Percentiles rank a stretch among this genome's conserved stretches.
Evolutionary conservation across 2,329 filamentous ascomycete species (phyloP).

Genomic region (Claviceps sorghi): DNA sequence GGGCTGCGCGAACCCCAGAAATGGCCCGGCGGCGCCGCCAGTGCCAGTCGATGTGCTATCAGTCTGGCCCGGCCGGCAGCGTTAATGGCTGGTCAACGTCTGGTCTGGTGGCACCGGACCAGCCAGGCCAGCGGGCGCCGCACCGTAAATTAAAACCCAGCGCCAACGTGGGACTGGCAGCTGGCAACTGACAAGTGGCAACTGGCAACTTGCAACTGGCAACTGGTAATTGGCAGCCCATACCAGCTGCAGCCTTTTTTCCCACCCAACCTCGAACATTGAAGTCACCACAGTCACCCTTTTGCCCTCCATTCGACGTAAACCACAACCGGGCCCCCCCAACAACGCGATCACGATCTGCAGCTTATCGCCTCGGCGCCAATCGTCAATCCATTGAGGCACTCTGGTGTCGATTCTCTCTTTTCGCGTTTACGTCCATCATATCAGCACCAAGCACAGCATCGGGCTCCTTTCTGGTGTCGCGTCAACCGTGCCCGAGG

Average conservation of each 20-base stretch:
- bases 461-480: too few species aligned
- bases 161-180: not conserved
- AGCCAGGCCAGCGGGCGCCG: too few species aligned
- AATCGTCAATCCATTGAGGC: not conserved
- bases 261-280: not conserved
- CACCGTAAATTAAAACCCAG: not conserved
- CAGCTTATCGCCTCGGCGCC: not conserved
- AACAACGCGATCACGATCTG: not conserved
- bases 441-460: not conserved
- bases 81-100: too few species aligned
- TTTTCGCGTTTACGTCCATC: not conserved
- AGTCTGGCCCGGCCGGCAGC: too few species aligned
- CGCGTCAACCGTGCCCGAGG: slow-evolving; percentile 3
- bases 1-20: too few species aligned
- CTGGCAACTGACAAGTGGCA: not conserved
- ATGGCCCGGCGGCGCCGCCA: too few species aligned
- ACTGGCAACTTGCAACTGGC: too few species aligned
- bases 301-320: not conserved
- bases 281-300: not conserved
- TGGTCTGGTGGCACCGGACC: too few species aligned
- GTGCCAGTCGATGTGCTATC: too few species aligned
- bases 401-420: not conserved
- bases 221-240: not conserved
- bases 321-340: too few species aligned
- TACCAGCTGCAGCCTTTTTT: not conserved